A percentile compares a stretch with the other conserved stretches of the same genome.
Conservation (phyloP, 495 filamentous ascomycete genomes). For the Daldinia childiae region DNA sequence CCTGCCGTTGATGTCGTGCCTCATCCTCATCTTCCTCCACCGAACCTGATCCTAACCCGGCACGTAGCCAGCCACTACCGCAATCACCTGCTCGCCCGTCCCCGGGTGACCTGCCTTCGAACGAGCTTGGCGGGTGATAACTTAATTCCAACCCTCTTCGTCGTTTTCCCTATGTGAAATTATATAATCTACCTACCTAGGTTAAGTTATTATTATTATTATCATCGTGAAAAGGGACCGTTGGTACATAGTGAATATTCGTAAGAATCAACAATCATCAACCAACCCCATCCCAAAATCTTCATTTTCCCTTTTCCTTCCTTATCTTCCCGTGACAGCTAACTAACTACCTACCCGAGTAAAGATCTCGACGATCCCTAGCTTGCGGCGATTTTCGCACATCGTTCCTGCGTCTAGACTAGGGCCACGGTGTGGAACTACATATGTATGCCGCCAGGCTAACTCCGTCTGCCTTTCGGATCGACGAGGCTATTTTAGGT, state of each 20-base stretch:
- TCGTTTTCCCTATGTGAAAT: conserved; percentile 12
- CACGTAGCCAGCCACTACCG: background rate
- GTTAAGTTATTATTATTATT: too few relatives aligned
- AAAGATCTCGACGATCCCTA: background rate
- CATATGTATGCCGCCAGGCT: background rate
- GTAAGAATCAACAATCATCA: too few relatives aligned
- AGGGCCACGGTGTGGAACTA: too few relatives aligned
- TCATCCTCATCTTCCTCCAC: background rate
- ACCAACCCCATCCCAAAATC: too few relatives aligned
- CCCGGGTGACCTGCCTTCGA: conserved; percentile 25
- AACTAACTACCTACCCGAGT: background rate
- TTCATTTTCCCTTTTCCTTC: too few relatives aligned
- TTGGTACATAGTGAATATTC: too few relatives aligned
- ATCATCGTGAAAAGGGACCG: too few relatives aligned
- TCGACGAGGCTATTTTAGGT: conserved; percentile 34
- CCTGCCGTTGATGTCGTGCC: background rate
- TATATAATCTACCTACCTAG: background rate
- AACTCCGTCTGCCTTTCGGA: conserved; percentile 2
- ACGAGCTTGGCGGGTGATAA: conserved; percentile 19
- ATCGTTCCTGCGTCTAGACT: background rate
- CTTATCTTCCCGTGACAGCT: too few relatives aligned
- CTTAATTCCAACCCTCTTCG: conserved; percentile 29
- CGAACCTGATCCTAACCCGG: background rate
- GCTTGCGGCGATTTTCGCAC: background rate
- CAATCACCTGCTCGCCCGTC: conserved; percentile 22